Base-by-base conservation (phyloP, 1,284 basidiomycete species). In the Neotropicomus parvogracilis region DNA sequence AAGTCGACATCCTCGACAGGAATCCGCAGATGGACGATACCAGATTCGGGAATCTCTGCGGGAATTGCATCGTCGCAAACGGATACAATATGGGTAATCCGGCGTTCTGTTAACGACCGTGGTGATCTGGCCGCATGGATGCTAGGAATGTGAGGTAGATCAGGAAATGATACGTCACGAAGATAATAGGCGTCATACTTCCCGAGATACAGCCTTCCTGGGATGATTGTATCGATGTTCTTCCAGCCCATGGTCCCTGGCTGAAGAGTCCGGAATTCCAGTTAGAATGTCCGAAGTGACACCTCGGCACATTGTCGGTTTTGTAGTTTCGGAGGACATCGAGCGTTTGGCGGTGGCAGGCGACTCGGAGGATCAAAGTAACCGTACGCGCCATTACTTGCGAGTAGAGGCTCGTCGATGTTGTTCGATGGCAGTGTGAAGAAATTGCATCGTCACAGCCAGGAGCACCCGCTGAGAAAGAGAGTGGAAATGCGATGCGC, bases 1-100 rank as follows among this genome's bases (percentile, higher is more conserved):
- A 90, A 86, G 62, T 90, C 88, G 55, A 88, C 80, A 66, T 94
- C 91, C 59, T 88, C 82, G 36, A 90, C 76, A 41, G 79, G 72
- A 56, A 89, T 82, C 46, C 86, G 82, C 66, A 83, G 70, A 62
- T 89, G 86, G 38, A 65, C 66, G 46, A 85, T 76, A 32, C 86
- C 86, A 54, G 85, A 87, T 57, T 83, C 79, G 16, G 85, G 83
- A 24, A 79, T 67, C 56, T 89, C 85, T 40, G 85, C 83, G 31
- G 87, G 86, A 42, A 88, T 86, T 6, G 75, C 74, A 52, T 88
- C 87, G 44, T 70, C 67, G 58, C 86, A 88, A 37, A 88, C 83
- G 40, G 85, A 88, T 29, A 88, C 66, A 48, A 89, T 84, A 66
- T 89, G 86, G 4, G 85, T 86, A 56, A 89, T 83, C 50, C 78